Evolutionary conservation across 2,329 filamentous ascomycete genomes (phyloP).

Genomic region (Coniochaeta ligniaria): DNA sequence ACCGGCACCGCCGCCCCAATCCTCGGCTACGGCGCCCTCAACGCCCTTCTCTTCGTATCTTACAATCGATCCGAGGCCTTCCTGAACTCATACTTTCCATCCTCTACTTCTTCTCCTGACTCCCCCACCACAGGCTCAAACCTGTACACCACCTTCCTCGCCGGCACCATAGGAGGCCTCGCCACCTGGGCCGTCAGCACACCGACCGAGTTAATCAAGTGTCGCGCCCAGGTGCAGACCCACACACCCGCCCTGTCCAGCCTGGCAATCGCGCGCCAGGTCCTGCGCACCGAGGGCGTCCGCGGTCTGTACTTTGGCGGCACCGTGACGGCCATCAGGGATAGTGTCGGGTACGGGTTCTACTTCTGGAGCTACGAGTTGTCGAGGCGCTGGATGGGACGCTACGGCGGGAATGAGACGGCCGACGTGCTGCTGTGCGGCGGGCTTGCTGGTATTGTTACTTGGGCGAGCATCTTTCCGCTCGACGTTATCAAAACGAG

Average conservation of each 20-base stretch:
- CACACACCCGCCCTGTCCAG: neutral
- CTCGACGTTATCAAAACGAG: conserved; percentile 89
- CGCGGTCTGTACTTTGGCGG: conserved; percentile 77
- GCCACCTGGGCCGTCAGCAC: conserved; percentile 81
- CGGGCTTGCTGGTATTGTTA: conserved; percentile 77
- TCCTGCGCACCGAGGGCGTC: conserved; percentile 50
- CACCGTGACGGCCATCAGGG: conserved; percentile 70
- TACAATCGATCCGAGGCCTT: conserved; percentile 77
- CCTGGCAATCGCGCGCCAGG: conserved; percentile 50
- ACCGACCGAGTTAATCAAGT: conserved; percentile 88
- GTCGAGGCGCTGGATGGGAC: conserved; percentile 44
- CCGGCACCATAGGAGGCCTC: conserved; percentile 74
- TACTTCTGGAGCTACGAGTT: conserved; percentile 94
- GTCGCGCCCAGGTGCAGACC: conserved; percentile 64
- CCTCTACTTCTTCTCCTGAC: neutral
- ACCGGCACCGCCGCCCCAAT: conserved; percentile 77
- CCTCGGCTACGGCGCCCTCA: conserved; percentile 83
- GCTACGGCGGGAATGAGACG: conserved; percentile 30
- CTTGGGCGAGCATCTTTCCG: conserved; percentile 87
- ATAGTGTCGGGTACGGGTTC: conserved; percentile 92
- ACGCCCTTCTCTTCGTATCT: conserved; percentile 80
- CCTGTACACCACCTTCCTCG: conserved; percentile 65
- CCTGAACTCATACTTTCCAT: conserved; percentile 35
- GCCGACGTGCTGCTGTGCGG: conserved; percentile 72
- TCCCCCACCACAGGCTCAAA: conserved; percentile 30